Base-by-base conservation (phyloP, 1,139 yeast species). In the Blastobotrys ciferrii region DNA sequence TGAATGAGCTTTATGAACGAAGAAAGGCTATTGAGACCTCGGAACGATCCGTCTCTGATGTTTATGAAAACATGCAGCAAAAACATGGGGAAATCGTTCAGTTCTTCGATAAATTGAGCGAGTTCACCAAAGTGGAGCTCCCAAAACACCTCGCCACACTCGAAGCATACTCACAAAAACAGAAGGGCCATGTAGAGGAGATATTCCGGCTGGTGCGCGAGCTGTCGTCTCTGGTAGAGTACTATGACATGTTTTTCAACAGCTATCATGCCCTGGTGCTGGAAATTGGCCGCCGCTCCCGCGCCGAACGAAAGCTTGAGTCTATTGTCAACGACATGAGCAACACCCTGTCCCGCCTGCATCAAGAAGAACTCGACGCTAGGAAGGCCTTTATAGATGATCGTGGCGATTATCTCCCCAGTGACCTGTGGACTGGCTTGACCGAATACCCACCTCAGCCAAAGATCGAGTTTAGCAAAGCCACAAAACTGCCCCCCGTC, bases 371-470 rank as follows among this genome's bases (percentile, higher is more conserved):
- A 53, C 58, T 62, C 32, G 61, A 59, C 1, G 60, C 63, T 13
- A 66, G 84, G 36, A 57, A 66, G 17, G 52, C 59, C 7, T 81
- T 81, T 53, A 53, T 78, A 39, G 54, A 60, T 2, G 61, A 65
- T 6, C 69, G 79, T 60, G 82, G 81, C 0, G 75, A 73, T 42
- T 81, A 63, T 54, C 63, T 82, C 9, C 87, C 87, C 0, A 70
- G 66, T 33, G 77, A 76, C 52, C 64, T 78, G 2, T 77, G 80
- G 80, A 66, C 70, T 1, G 74, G 73, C 2, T 61, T 75, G 43
- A 65, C 69, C 18, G 69, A 69, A 37, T 45, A 57, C 39, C 58
- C 61, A 14, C 48, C 61, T 45, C 53, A 53, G 42, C 63, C 62
- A 2, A 48, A 49, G n/a, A 48, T 59, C 13, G 41, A 35, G 7